Conservation (phyloP, 2,329 filamentous ascomycete species). For the Calonectria hawksworthii region DNA sequence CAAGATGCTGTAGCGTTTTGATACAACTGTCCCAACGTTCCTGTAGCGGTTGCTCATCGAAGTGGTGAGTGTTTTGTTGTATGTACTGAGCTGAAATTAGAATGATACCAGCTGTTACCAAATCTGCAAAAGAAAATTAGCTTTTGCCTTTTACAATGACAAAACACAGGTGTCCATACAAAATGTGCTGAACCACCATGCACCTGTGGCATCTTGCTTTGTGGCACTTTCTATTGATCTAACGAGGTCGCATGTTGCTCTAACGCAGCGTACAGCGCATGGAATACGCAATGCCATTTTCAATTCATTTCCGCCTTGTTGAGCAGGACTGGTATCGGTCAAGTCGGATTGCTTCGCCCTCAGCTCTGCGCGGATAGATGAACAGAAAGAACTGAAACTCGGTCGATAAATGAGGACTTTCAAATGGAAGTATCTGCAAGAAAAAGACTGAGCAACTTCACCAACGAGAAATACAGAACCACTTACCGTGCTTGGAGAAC, state of each 20-base stretch:
- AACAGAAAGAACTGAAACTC: conserved; percentile 13
- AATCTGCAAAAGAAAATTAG: neutral
- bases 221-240: neutral
- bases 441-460: neutral
- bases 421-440: conserved; percentile 5
- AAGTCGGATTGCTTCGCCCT: neutral
- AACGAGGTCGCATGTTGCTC: conserved; percentile 3
- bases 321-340: neutral
- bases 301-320: neutral
- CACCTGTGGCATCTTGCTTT: neutral
- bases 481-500: conserved; percentile 13
- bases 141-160: neutral
- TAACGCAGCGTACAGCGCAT: conserved; percentile 4
- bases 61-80: neutral
- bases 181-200: conserved; percentile 20
- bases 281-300: neutral
- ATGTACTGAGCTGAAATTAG: neutral
- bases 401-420: conserved; percentile 16
- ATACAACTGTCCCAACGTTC: conserved; percentile 1
- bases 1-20: neutral
- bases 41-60: neutral
- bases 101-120: conserved; percentile 1
- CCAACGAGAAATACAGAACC: neutral
- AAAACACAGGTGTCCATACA: neutral
- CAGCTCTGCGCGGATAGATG: neutral